Conservation (phyloP, 176 grass and related monocot genomes). For the Eleusine indica region DNA sequence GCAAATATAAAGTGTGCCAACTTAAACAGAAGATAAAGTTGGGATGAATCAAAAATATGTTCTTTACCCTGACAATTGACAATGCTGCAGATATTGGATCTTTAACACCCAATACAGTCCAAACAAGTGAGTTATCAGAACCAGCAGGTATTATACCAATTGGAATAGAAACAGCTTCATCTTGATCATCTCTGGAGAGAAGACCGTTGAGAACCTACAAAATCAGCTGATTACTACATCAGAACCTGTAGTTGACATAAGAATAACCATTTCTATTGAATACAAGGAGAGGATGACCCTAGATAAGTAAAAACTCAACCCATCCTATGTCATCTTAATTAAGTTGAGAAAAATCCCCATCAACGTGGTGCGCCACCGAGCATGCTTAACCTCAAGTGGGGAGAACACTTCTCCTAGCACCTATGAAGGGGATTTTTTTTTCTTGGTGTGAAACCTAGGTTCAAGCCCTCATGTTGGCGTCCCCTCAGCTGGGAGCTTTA, state of each 20-base stretch:
- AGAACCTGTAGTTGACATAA: slow-evolving; percentile 37
- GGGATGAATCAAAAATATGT: slow-evolving; percentile 16
- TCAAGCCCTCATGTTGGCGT: background rate
- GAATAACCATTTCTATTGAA: slow-evolving; percentile 14
- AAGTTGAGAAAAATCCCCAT: background rate
- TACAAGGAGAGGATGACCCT: slow-evolving; percentile 14
- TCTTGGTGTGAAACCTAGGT: background rate
- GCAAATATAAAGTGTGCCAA: slow-evolving; percentile 16
- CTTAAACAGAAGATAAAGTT: slow-evolving; percentile 32
- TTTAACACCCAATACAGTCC: slow-evolving; percentile 95
- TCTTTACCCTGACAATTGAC: slow-evolving; percentile 83
- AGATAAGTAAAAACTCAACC: slow-evolving; percentile 27
- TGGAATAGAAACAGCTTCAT: slow-evolving; percentile 81
- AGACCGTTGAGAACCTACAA: slow-evolving; percentile 93
- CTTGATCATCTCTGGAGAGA: slow-evolving; percentile 88
- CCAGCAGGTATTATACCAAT: slow-evolving; percentile 99
- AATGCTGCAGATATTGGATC: slow-evolving; percentile 97
- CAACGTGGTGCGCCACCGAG: background rate
- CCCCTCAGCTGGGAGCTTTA: background rate
- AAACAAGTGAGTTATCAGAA: slow-evolving; percentile 98
- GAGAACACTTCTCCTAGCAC: background rate
- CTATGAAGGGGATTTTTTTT: background rate
- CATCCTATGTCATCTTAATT: background rate
- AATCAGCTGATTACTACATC: slow-evolving; percentile 42
- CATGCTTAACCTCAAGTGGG: background rate